These are phyloP conservation scores for Ustilago cynodontis DNA, from an alignment of 1,284 basidiomycete genomes.

Conservation along the genomic window DNA sequence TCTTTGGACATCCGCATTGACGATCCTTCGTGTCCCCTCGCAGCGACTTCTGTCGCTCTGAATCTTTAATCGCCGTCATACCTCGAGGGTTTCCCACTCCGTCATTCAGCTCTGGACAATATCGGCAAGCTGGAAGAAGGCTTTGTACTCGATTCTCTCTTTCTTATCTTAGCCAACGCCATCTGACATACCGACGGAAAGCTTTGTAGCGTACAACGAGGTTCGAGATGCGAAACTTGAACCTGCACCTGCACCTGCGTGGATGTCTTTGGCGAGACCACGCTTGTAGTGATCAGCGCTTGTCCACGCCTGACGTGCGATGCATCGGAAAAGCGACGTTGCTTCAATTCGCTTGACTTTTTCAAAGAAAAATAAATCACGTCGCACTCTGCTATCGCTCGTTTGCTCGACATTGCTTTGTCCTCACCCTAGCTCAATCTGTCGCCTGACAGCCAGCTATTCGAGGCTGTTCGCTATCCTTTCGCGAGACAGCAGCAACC, in stretches of 20 bases:
- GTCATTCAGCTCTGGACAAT: too few relatives aligned
- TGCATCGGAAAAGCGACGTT: slow-evolving; percentile 15
- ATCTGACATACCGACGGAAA: too few relatives aligned
- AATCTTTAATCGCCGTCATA: too few relatives aligned
- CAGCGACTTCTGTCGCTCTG: background rate
- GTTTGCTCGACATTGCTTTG: background rate
- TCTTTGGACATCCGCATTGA: slow-evolving; percentile 11
- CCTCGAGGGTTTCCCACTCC: too few relatives aligned
- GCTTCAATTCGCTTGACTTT: slow-evolving; percentile 1
- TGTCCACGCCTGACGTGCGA: slow-evolving; percentile 5
- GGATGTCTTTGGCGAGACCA: background rate
- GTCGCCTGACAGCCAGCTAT: background rate
- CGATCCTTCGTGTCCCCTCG: background rate
- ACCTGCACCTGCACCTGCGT: background rate
- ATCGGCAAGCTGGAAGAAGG: too few relatives aligned
- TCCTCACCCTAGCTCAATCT: background rate
- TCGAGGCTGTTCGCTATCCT: background rate
- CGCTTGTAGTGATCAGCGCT: slow-evolving; percentile 4
- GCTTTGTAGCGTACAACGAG: too few relatives aligned
- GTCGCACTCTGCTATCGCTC: background rate
- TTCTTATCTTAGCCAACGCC: too few relatives aligned
- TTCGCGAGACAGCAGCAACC: background rate
- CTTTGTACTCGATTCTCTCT: background rate
- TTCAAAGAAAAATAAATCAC: background rate
- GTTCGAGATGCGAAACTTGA: background rate